phyloP scores from a whole-genome alignment of 306 rosid species.

The Prunus fruticosa region DNA sequence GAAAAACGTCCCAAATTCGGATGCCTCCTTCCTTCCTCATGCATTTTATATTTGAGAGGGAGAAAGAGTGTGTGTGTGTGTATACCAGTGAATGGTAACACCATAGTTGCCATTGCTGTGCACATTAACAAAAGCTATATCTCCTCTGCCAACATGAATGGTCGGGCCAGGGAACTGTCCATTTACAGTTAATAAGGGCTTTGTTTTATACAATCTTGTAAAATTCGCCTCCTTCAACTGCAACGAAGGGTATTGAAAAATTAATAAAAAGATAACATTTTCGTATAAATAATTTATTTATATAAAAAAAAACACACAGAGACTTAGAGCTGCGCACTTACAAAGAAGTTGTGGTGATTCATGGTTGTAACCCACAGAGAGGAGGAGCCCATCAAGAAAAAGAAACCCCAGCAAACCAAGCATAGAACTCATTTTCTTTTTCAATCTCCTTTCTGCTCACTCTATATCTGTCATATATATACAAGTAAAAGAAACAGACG shows the following conservation, averaged over 20 bases:
- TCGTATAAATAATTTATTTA: too few relatives aligned
- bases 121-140: slow-evolving; percentile 11
- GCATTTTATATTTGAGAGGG: too few relatives aligned
- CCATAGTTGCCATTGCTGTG: slow-evolving; percentile 19
- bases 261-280: too few relatives aligned
- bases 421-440: slow-evolving; percentile 2
- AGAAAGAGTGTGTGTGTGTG: not conserved
- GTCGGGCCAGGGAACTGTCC: slow-evolving; percentile 23
- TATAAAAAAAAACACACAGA: too few relatives aligned
- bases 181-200: slow-evolving; percentile 29
- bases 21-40: too few relatives aligned
- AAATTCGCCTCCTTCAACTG: slow-evolving; percentile 24
- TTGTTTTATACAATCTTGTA: slow-evolving; percentile 22
- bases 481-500: too few relatives aligned
- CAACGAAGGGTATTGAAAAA: not conserved
- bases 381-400: not conserved
- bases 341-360: slow-evolving; percentile 22
- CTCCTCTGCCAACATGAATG: slow-evolving; percentile 18
- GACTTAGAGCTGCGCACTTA: slow-evolving; percentile 3
- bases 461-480: too few relatives aligned
- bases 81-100: slow-evolving; percentile 11
- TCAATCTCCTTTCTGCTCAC: too few relatives aligned
- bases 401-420: not conserved
- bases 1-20: too few relatives aligned
- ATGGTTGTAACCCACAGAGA: slow-evolving; percentile 14